A percentile compares a stretch with the other conserved stretches of the same genome.
These are phyloP conservation scores for Chaetomium olivaceum DNA, from an alignment of 2,329 filamentous ascomycete genomes.

Conservation along the genomic window DNA sequence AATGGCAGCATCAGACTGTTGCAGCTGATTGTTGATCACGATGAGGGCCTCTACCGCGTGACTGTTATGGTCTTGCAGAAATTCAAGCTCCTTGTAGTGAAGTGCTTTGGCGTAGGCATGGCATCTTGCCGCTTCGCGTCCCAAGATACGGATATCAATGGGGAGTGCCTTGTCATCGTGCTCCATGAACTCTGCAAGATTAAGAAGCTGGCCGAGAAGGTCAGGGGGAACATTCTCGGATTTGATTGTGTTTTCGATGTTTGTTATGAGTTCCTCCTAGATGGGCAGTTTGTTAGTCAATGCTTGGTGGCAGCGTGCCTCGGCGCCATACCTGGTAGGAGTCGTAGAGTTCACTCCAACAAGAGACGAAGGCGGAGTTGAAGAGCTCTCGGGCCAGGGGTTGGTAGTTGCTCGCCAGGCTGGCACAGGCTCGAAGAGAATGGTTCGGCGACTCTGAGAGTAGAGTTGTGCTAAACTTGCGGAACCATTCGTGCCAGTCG, in stretches of 20 bases:
- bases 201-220: conserved; percentile 88
- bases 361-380: conserved; percentile 98
- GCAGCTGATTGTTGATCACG: conserved; percentile 98
- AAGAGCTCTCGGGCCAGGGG: conserved; percentile 92
- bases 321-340: conserved; percentile 69
- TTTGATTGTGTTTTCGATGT: conserved; percentile 92
- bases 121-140: conserved; percentile 92
- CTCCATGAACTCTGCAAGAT: conserved; percentile 99
- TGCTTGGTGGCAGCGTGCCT: too few relatives aligned
- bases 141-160: conserved; percentile 93
- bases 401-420: conserved; percentile 85
- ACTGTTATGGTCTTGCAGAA: conserved; percentile 94
- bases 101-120: conserved; percentile 97
- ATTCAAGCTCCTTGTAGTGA: conserved; percentile 98
- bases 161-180: conserved; percentile 98
- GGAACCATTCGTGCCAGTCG: conserved; percentile 99
- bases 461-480: conserved; percentile 91
- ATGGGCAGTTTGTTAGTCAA: background rate
- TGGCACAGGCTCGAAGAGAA: conserved; percentile 88
- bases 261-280: conserved; percentile 83
- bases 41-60: conserved; percentile 96
- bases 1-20: conserved; percentile 97
- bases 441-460: conserved; percentile 95
- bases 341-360: conserved; percentile 97
- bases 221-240: conserved; percentile 96